Evolutionary conservation across 176 grass and related monocot species (phyloP).

Genomic region (Juncus effusus): DNA sequence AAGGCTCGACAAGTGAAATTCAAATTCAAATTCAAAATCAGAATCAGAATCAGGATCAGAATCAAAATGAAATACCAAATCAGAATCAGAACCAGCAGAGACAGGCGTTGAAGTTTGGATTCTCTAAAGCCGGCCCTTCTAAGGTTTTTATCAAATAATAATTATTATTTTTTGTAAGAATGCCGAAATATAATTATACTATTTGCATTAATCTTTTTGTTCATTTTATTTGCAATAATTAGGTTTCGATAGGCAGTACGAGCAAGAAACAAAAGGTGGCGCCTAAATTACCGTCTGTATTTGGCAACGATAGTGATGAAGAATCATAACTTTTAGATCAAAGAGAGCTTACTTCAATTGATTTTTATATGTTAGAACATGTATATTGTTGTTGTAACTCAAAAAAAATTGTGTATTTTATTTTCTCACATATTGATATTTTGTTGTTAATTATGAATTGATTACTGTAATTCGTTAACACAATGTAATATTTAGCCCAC

Average conservation of each 20-base stretch:
- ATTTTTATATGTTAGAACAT: no score
- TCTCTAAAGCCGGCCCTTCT: constrained; percentile 54
- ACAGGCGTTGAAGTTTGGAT: constrained; percentile 80
- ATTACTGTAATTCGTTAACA: no score
- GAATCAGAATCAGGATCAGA: constrained; percentile 6
- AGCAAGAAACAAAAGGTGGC: constrained; percentile 75
- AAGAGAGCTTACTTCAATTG: neutral
- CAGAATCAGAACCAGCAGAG: constrained; percentile 79
- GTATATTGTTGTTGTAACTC: no score
- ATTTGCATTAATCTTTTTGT: constrained; percentile 8
- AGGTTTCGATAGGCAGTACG: constrained; percentile 41
- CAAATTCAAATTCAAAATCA: constrained; percentile 27
- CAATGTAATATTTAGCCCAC: no score
- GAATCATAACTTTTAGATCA: constrained; percentile 35
- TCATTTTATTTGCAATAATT: neutral
- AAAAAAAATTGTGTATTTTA: no score
- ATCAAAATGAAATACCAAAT: no score
- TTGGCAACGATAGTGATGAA: constrained; percentile 66
- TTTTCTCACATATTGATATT: no score
- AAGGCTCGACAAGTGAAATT: constrained; percentile 25
- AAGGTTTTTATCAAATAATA: constrained; percentile 37
- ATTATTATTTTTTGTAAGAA: neutral
- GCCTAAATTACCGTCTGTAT: constrained; percentile 62
- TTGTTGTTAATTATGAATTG: no score
- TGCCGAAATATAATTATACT: neutral